Evolutionary conservation across 106 monocot genomes (phyloP).

Genomic region (Iris macrosiphon): DNA sequence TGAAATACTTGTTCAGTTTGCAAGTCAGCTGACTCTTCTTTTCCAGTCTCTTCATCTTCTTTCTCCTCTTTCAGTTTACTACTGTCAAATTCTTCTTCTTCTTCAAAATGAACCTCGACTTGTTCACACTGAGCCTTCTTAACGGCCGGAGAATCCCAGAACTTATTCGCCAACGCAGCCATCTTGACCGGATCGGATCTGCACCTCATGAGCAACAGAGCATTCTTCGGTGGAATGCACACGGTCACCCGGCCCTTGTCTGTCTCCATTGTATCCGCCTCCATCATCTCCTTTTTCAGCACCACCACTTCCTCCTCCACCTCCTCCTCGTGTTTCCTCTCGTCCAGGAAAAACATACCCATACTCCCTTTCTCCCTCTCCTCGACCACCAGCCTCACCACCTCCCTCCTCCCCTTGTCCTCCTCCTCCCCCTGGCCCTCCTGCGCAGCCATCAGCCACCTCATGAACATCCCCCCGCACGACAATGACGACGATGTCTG

Average conservation of each 20-base stretch:
- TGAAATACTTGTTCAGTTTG: background rate
- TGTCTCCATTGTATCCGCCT: slow-evolving; percentile 9
- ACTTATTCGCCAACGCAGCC: slow-evolving; percentile 52
- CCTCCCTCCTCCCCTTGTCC: too few relatives aligned
- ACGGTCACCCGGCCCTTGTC: slow-evolving; percentile 30
- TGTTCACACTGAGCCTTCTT: background rate
- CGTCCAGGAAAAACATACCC: slow-evolving; percentile 6
- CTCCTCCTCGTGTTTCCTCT: slow-evolving; percentile 19
- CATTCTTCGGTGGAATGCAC: slow-evolving; percentile 68
- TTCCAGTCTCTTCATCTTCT: too few relatives aligned
- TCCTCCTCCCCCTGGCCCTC: slow-evolving; percentile 28
- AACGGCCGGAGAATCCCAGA: slow-evolving; percentile 49
- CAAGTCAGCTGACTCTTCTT: slow-evolving; percentile 1
- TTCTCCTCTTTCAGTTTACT: background rate
- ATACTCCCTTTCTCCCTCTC: background rate
- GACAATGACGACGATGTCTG: slow-evolving; percentile 12
- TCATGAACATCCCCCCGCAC: slow-evolving; percentile 42
- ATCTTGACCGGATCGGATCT: slow-evolving; percentile 75
- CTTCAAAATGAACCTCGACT: background rate
- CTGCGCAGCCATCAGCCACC: slow-evolving; percentile 48
- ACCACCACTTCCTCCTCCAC: background rate
- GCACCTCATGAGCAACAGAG: slow-evolving; percentile 73
- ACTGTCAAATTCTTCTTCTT: slow-evolving; percentile 4
- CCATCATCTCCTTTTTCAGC: slow-evolving; percentile 5
- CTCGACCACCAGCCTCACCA: slow-evolving; percentile 13